Base-by-base conservation (phyloP, 495 filamentous ascomycete genomes). In the Daldinia decipiens region DNA sequence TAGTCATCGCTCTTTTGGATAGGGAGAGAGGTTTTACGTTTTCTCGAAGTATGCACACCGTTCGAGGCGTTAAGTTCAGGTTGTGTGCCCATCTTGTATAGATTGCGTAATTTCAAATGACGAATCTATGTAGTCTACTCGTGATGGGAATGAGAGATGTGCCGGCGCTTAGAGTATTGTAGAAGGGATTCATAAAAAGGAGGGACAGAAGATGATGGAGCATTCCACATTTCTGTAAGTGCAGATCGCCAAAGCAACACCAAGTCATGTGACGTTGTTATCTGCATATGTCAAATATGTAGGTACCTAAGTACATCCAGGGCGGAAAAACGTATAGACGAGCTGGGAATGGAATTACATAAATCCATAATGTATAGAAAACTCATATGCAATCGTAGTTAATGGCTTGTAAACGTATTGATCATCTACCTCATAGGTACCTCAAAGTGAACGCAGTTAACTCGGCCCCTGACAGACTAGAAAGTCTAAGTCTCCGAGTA, bases 1-100 rank as follows among this genome's bases (percentile, higher is more conserved):
- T 87, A 71, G 5, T 71, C 61, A 3, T 53, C 3, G 21, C 21
- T 24, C 21, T 24, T 24, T 7, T 72, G 15, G 8, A 36, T 29
- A 15, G 31, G n/a, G 17, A 36, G 52, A 5, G 51, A 38, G 21
- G 34, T 17, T 62, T 74, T 74, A 43, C 71, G 74, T 65, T 74
- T 76, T 7, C 59, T 54, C 27, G 62, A 62, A 34, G 52, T 15
- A 50, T 8, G 29, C 13, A 15, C 43, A 29, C 11, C 26, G 15
- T 45, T 24, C 4, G 31, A 21, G 27, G 56, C 0, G 50, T 17
- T 19, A 3, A 17, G 6, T 58, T 60, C 32, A 17, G 29, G 24
- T 36, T 31, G 38, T 6, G 32, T 34, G 29, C 55, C 43, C 67
- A 62, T 54, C 17, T 24, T 43, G 13, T 8, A 24, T 52, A 17